Evolutionary conservation across 1,284 basidiomycete species (phyloP).

Genomic region (Cryptococcus sp.): DNA sequence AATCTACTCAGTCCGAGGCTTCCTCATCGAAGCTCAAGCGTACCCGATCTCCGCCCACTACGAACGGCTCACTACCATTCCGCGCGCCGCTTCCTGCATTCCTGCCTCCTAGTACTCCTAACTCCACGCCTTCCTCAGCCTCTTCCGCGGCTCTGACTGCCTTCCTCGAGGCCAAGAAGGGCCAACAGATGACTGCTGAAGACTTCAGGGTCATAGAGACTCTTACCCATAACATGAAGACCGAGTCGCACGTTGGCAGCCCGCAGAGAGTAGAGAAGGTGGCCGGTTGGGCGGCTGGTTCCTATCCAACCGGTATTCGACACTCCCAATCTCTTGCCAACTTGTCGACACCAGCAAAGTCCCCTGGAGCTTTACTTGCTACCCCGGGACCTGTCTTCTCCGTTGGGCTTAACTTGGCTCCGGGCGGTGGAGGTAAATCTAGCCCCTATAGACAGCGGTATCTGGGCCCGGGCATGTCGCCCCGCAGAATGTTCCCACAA

Average conservation of each 20-base stretch:
- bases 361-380: background rate
- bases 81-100: constrained; percentile 4
- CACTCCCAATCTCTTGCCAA: constrained; percentile 7
- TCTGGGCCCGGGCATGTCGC: constrained; percentile 47
- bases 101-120: background rate
- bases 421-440: background rate
- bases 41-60: background rate
- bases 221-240: constrained; percentile 31
- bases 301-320: constrained; percentile 6
- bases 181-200: constrained; percentile 27
- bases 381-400: constrained; percentile 17
- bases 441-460: constrained; percentile 26
- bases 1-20: background rate
- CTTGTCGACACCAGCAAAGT: constrained; percentile 16
- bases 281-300: constrained; percentile 28
- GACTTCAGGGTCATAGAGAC: constrained; percentile 40
- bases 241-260: constrained; percentile 22
- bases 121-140: constrained; percentile 10
- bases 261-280: constrained; percentile 5
- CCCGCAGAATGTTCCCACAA: constrained; percentile 29
- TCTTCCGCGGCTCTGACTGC: constrained; percentile 32
- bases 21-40: background rate
- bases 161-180: constrained; percentile 41
- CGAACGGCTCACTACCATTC: background rate
- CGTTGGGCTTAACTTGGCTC: background rate